Evolutionary conservation across 1,284 basidiomycete genomes (phyloP), one percentile per base, ranked within the genome.

Genomic region (Ganoderma lingzhi): DNA sequence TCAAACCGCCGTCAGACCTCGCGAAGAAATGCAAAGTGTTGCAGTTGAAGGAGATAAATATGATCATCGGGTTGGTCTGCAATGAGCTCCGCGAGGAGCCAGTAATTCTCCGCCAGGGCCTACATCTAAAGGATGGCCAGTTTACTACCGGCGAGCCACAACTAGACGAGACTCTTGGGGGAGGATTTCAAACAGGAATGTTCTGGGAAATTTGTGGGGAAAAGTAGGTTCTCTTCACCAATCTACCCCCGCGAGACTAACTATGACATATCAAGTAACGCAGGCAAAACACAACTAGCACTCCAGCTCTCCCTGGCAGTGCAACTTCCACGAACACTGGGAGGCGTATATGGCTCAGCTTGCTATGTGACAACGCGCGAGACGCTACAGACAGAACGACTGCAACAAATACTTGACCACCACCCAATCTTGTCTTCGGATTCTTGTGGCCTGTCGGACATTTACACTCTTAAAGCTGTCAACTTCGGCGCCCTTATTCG

Each of bases 121-220:
- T 76, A n/a, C 70, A 78, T 30, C 75, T 81, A 58, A 81, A 78
- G n/a, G 78, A 82, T 30, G 83, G 85, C 58, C 80, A 77, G 42
- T 88, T 89, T 74, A 89, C 92, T 0, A 93, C 92, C 0, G 95
- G 94, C 0, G 93, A 96, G 77, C 70, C 80, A 1, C 76, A 81
- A 12, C 80, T 97, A 10, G 94, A 97, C 76, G 69, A 79, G 32
- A 81, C 86, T 9, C 81, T 96, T 0, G 92, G 92, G 14, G 94
- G 94, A 15, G 95, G 95, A 3, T 84, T 96, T 17, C 82, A 86
- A 64, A 88, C 91, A 1, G 90, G 94, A 0, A 90, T 91, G 85
- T 73, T 97, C 17, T 96, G 93, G 87, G 95, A 97, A 77, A 81
- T 96, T 48, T 88, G 86, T 15, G 95, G 95, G n/a, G 94, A 96